Conservation (phyloP, 1,284 basidiomycete genomes). For the Meira nashicola region DNA sequence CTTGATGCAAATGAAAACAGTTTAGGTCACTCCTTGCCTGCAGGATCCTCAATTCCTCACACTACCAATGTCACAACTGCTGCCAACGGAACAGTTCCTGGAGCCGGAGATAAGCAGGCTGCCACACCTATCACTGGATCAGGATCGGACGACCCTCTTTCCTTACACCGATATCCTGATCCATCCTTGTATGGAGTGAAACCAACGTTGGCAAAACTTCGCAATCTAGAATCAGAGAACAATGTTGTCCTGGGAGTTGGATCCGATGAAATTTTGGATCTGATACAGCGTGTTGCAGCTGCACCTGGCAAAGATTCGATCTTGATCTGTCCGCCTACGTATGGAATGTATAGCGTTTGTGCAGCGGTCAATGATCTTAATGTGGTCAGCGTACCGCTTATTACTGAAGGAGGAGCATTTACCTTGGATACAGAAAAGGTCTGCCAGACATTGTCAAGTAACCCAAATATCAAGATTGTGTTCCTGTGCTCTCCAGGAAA, state of each 20-base stretch:
- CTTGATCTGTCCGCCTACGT: conserved; percentile 72
- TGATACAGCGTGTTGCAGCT: conserved; percentile 85
- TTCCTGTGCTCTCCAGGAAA: conserved; percentile 97
- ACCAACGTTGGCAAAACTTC: conserved; percentile 65
- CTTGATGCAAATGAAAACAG: conserved; percentile 98
- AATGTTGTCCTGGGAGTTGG: conserved; percentile 93
- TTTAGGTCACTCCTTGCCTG: conserved; percentile 75
- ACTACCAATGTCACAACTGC: conserved; percentile 3
- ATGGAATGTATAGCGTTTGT: conserved; percentile 94
- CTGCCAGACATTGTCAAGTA: conserved; percentile 25
- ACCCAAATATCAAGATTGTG: conserved; percentile 70
- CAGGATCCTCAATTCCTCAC: conserved; percentile 27
- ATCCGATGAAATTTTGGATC: conserved; percentile 92
- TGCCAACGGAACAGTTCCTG: conserved; percentile 13
- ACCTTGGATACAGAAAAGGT: conserved; percentile 58
- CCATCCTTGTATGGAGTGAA: conserved; percentile 79
- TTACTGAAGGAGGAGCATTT: conserved; percentile 71
- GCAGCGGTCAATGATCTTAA: conserved; percentile 92
- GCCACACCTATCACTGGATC: conserved; percentile 12
- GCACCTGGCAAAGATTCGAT: conserved; percentile 72
- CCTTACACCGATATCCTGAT: conserved; percentile 80
- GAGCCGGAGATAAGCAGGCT: conserved; percentile 12
- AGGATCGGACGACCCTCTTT: conserved; percentile 43
- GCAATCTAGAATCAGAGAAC: conserved; percentile 32
- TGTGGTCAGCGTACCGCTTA: conserved; percentile 73